Percentiles rank a stretch among this genome's conserved stretches.
phyloP scores from a whole-genome alignment of 257 asterid genomes.

The Dorcoceras hygrometricum region DNA sequence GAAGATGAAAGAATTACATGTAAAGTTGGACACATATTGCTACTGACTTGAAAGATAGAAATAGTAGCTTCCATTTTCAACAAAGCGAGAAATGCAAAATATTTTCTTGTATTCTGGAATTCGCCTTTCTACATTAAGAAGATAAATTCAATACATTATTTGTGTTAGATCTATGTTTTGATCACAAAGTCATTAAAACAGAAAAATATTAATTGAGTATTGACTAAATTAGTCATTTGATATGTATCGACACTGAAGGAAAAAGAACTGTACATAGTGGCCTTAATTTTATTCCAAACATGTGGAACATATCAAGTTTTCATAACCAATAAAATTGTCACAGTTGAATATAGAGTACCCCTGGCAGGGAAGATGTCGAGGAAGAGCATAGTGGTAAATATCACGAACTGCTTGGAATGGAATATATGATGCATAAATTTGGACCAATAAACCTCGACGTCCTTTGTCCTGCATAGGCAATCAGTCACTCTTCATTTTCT shows the following conservation, averaged over 20 bases:
- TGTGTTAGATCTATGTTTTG: background rate
- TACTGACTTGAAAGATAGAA: no score
- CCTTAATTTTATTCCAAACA: background rate
- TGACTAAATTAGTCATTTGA: constrained; percentile 9
- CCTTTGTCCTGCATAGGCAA: constrained; percentile 7
- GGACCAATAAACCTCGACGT: constrained; percentile 20
- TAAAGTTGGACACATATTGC: background rate
- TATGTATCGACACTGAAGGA: background rate
- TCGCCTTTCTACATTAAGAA: no score
- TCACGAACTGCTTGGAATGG: background rate
- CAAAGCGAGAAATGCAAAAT: no score
- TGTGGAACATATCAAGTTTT: background rate
- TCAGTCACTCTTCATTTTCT: background rate
- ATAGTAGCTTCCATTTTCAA: no score
- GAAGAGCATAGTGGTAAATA: constrained; percentile 4
- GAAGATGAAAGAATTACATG: background rate
- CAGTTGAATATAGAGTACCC: background rate
- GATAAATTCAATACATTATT: no score
- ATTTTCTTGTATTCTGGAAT: no score
- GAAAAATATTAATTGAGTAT: constrained; percentile 1
- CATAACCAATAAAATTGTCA: background rate
- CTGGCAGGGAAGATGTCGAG: constrained; percentile 5
- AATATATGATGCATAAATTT: constrained; percentile 1
- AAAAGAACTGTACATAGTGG: background rate
- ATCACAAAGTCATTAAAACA: background rate